Conservation (phyloP, 805 yeast genomes). For the Zygoascus biomembranicola region DNA sequence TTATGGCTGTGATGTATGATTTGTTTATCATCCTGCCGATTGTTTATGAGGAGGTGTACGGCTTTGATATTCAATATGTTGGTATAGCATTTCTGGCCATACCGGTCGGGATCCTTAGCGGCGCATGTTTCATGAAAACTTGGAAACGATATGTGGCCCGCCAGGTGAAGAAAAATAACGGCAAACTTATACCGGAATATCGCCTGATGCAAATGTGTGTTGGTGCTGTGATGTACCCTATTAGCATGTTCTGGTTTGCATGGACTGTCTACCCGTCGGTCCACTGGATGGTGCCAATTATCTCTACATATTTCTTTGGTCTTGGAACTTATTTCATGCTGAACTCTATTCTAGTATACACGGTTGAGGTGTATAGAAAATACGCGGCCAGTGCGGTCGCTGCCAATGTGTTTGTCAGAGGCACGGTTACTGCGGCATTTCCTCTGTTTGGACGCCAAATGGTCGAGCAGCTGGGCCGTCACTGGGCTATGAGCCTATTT, state of each 20-base stretch:
- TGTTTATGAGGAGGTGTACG: constrained; percentile 42
- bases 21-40: constrained; percentile 55
- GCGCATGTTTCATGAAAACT: constrained; percentile 21
- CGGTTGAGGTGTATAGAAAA: constrained; percentile 30
- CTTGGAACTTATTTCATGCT: constrained; percentile 31
- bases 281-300: constrained; percentile 47
- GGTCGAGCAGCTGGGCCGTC: constrained; percentile 61
- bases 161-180: constrained; percentile 35
- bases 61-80: constrained; percentile 40
- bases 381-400: constrained; percentile 83
- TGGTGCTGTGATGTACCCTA: constrained; percentile 39
- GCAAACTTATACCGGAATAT: constrained; percentile 40
- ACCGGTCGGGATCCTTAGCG: constrained; percentile 59
- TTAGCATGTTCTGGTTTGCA: constrained; percentile 45
- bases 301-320: constrained; percentile 48
- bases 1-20: constrained; percentile 49
- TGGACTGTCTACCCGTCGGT: constrained; percentile 40
- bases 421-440: constrained; percentile 66
- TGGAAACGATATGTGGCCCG: constrained; percentile 24
- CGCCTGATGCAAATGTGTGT: constrained; percentile 42
- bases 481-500: constrained; percentile 63
- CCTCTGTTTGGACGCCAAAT: constrained; percentile 83
- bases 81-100: constrained; percentile 57
- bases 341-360: constrained; percentile 26
- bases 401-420: constrained; percentile 76